These are phyloP conservation scores for Trichoderma harzianum DNA, from an alignment of 2,329 filamentous ascomycete genomes.

Conservation along the genomic window DNA sequence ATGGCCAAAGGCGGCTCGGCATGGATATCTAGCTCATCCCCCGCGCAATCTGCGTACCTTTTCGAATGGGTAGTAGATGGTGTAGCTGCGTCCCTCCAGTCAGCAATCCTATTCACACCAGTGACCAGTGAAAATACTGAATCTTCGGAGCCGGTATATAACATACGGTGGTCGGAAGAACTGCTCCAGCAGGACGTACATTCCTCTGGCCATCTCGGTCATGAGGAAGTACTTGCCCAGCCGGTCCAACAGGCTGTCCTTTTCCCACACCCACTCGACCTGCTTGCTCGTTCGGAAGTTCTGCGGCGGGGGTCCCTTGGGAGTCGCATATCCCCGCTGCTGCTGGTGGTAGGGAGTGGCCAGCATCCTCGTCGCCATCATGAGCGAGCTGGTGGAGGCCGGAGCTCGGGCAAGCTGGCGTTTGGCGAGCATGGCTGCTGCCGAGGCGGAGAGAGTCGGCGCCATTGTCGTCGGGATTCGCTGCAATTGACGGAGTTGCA, in stretches of 20 bases:
- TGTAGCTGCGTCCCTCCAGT: constrained; percentile 63
- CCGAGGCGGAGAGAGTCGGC: constrained; percentile 30
- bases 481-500: constrained; percentile 29
- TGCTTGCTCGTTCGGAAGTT: constrained; percentile 75
- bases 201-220: constrained; percentile 92
- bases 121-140: neutral
- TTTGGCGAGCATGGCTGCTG: constrained; percentile 35
- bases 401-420: constrained; percentile 33
- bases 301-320: constrained; percentile 72
- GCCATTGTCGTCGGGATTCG: constrained; percentile 29
- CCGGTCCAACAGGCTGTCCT: constrained; percentile 75
- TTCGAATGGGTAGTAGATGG: constrained; percentile 98
- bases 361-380: constrained; percentile 18
- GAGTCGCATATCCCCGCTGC: constrained; percentile 58
- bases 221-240: constrained; percentile 92
- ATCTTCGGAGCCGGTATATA: constrained; percentile 30
- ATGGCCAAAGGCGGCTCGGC: neutral
- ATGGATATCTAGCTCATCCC: neutral
- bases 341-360: constrained; percentile 26
- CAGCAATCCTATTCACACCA: constrained; percentile 3
- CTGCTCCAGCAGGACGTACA: constrained; percentile 97
- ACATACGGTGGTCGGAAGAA: constrained; percentile 97
- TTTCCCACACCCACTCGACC: constrained; percentile 75
- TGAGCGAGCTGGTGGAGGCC: constrained; percentile 23
- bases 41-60: constrained; percentile 54